These are phyloP conservation scores for Peronospora farinosa DNA, from an alignment of 352 stramenopile genomes.

Conservation along the genomic window DNA sequence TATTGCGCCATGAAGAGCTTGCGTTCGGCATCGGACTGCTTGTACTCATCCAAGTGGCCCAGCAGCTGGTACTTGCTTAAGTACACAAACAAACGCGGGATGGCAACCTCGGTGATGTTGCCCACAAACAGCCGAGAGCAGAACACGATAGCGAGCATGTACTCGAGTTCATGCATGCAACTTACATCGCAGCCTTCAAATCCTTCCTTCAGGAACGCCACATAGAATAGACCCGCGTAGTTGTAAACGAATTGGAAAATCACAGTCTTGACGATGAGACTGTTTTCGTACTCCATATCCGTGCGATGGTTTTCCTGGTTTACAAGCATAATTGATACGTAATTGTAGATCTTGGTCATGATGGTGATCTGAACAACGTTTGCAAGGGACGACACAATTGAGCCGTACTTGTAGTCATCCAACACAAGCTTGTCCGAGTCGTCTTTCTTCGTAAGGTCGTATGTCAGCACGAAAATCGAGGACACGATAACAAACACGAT, in stretches of 20 bases:
- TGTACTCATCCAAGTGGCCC: slow-evolving; percentile 40
- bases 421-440: slow-evolving; percentile 54
- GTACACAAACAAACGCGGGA: slow-evolving; percentile 71
- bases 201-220: slow-evolving; percentile 87
- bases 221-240: slow-evolving; percentile 92
- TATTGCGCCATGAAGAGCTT: slow-evolving; percentile 80
- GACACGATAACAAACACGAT: slow-evolving; percentile 70
- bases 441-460: slow-evolving; percentile 58
- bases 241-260: slow-evolving; percentile 95
- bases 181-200: slow-evolving; percentile 60
- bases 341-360: slow-evolving; percentile 90
- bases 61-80: slow-evolving; percentile 60
- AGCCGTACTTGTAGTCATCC: slow-evolving; percentile 58
- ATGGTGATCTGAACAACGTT: slow-evolving; percentile 82
- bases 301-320: slow-evolving; percentile 92
- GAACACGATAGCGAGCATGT: slow-evolving; percentile 89
- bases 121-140: slow-evolving; percentile 81
- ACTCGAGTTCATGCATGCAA: slow-evolving; percentile 87
- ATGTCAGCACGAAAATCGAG: slow-evolving; percentile 73
- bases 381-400: slow-evolving; percentile 59
- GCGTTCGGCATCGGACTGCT: slow-evolving; percentile 51
- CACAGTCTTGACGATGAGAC: slow-evolving; percentile 91
- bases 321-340: slow-evolving; percentile 83
- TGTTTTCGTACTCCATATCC: slow-evolving; percentile 86
- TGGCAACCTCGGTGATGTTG: slow-evolving; percentile 71